Percentiles rank a stretch among this genome's conserved stretches.
These are phyloP conservation scores for Bonia amplexicaulis DNA, from an alignment of 176 grass and related monocot species.

Conservation along the genomic window DNA sequence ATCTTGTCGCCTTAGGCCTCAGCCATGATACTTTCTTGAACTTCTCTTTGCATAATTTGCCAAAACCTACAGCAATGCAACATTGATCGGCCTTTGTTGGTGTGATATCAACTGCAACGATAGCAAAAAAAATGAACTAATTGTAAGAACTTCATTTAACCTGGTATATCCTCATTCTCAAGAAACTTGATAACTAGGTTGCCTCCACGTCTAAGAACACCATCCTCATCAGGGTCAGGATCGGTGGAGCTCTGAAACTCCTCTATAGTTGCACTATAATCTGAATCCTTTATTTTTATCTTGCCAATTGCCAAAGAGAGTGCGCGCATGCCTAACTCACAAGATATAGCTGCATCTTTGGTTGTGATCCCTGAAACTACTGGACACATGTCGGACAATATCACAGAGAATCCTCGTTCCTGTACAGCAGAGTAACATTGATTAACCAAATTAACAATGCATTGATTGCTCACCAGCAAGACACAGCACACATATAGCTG, in stretches of 20 bases:
- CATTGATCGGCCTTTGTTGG: neutral
- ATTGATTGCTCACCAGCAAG: neutral
- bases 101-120: neutral
- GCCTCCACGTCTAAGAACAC: constrained; percentile 65
- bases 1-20: constrained; percentile 82
- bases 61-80: constrained; percentile 52
- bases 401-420: constrained; percentile 74
- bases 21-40: constrained; percentile 77
- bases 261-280: constrained; percentile 31
- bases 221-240: constrained; percentile 53
- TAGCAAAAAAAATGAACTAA: neutral
- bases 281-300: constrained; percentile 35
- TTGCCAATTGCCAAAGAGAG: constrained; percentile 78
- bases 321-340: constrained; percentile 58
- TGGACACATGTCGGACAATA: constrained; percentile 91
- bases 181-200: constrained; percentile 77
- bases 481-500: neutral
- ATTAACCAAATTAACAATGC: neutral
- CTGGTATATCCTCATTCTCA: constrained; percentile 58
- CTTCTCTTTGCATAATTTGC: constrained; percentile 70
- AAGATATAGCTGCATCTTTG: constrained; percentile 84
- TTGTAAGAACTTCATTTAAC: constrained; percentile 11
- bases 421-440: constrained; percentile 9
- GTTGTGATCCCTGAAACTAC: constrained; percentile 82
- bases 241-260: constrained; percentile 42